Percentiles rank a stretch among this genome's conserved stretches.
These are phyloP conservation scores for Exserohilum rostratum DNA, from an alignment of 2,329 filamentous ascomycete species.

Conservation along the genomic window DNA sequence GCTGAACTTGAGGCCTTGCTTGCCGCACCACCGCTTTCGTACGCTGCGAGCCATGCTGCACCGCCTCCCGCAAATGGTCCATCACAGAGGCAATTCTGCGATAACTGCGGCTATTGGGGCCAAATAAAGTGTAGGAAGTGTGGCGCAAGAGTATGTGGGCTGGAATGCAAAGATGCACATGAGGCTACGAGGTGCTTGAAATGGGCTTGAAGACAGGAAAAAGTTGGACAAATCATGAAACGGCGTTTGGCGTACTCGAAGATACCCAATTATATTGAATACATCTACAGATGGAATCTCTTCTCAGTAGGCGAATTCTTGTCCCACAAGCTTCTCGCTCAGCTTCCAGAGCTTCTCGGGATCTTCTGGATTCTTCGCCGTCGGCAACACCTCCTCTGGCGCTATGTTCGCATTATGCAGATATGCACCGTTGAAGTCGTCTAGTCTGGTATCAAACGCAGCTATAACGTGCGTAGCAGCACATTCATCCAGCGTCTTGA, in stretches of 20 bases:
- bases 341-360: conserved; percentile 41
- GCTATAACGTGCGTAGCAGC: conserved; percentile 40
- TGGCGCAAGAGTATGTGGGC: conserved; percentile 75
- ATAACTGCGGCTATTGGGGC: conserved; percentile 84
- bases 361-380: conserved; percentile 29
- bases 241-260: conserved; percentile 4
- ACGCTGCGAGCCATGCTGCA: conserved; percentile 64
- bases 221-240: neutral
- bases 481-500: conserved; percentile 38
- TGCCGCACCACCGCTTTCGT: conserved; percentile 68
- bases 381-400: conserved; percentile 18
- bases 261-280: conserved; percentile 18
- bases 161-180: conserved; percentile 75
- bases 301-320: conserved; percentile 34
- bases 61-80: conserved; percentile 54
- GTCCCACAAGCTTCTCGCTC: conserved; percentile 40
- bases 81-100: conserved; percentile 69
- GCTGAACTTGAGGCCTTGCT: conserved; percentile 70
- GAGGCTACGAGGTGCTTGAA: conserved; percentile 66
- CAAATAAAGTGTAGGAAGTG: conserved; percentile 77
- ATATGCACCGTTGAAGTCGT: conserved; percentile 34
- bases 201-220: conserved; percentile 34
- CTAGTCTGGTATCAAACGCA: conserved; percentile 37
- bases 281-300: neutral
- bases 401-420: conserved; percentile 32